Evolutionary conservation across 163 green algal genomes (phyloP).

Genomic region (Scenedesmus sp.): DNA sequence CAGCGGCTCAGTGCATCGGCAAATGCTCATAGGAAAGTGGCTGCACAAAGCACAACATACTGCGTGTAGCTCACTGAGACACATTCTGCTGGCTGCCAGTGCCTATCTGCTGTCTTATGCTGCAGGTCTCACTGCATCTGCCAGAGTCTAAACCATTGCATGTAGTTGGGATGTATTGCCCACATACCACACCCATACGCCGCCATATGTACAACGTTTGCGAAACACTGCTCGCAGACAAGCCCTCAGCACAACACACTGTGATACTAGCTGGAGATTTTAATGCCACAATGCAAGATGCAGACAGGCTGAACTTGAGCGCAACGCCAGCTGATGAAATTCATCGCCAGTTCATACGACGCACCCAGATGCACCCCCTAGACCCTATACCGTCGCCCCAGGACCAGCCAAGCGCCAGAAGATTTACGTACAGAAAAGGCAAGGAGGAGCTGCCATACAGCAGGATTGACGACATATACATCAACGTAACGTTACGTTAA

Average conservation of each 20-base stretch:
- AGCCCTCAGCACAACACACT: too few relatives aligned
- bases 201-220: background rate
- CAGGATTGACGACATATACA: constrained; percentile 20
- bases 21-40: too few relatives aligned
- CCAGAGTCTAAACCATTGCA: constrained; percentile 3
- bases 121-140: background rate
- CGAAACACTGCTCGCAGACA: too few relatives aligned
- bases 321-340: background rate
- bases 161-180: constrained; percentile 9
- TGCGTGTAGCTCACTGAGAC: too few relatives aligned
- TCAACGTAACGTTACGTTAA: too few relatives aligned
- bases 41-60: too few relatives aligned
- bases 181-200: background rate
- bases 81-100: too few relatives aligned
- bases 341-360: background rate
- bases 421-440: background rate
- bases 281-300: background rate
- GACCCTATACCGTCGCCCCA: background rate
- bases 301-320: background rate
- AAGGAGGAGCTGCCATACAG: background rate
- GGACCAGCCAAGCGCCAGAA: background rate
- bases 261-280: background rate
- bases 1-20: too few relatives aligned
- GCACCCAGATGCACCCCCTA: background rate
- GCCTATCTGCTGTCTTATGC: background rate